Evolutionary conservation across 2,329 filamentous ascomycete genomes (phyloP).

Genomic region (Stachybotrys echinatus): DNA sequence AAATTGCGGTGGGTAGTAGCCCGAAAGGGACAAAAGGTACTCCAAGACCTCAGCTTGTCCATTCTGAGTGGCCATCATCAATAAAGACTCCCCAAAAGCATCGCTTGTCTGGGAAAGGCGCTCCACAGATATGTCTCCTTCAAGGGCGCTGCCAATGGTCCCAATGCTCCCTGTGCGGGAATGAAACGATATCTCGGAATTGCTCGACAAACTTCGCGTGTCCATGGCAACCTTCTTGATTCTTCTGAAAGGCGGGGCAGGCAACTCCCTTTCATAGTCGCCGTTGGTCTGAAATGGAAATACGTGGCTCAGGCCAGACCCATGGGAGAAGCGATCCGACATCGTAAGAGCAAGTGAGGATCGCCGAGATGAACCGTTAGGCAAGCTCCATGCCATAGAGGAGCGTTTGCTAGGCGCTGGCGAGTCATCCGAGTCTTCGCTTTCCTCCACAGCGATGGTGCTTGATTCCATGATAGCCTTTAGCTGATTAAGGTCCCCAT

Average conservation of each 20-base stretch:
- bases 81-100: conserved; percentile 72
- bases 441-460: conserved; percentile 40
- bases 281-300: conserved; percentile 72
- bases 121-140: conserved; percentile 83
- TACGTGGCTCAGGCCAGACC: conserved; percentile 69
- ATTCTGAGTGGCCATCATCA: conserved; percentile 79
- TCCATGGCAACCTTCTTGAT: conserved; percentile 86
- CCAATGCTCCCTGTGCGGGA: conserved; percentile 76
- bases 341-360: conserved; percentile 36
- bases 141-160: conserved; percentile 66
- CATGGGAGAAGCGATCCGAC: conserved; percentile 48
- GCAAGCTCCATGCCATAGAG: conserved; percentile 42
- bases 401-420: conserved; percentile 36
- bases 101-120: conserved; percentile 67
- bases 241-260: conserved; percentile 36
- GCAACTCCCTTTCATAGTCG: conserved; percentile 35
- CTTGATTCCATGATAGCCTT: conserved; percentile 75
- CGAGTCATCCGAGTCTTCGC: conserved; percentile 34
- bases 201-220: conserved; percentile 79
- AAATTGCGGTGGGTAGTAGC: conserved; percentile 66
- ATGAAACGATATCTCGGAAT: conserved; percentile 76
- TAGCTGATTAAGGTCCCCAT: conserved; percentile 71
- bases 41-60: conserved; percentile 65
- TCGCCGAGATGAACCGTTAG: conserved; percentile 37
- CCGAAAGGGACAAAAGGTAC: conserved; percentile 72